These are phyloP conservation scores for Fraxinus quadrangulata DNA, from an alignment of 257 asterid genomes.

Conservation along the genomic window DNA sequence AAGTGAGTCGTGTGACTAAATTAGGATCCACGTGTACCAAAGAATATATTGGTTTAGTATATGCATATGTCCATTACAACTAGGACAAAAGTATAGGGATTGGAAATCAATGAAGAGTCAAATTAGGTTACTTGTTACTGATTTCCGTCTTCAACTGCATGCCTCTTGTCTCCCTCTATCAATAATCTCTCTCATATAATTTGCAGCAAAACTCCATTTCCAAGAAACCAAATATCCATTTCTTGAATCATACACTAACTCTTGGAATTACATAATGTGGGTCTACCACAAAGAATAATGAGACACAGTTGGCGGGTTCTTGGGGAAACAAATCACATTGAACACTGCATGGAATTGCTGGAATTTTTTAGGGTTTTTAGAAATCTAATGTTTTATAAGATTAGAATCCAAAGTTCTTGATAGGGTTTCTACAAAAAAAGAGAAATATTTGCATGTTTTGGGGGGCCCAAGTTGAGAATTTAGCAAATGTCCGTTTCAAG, in stretches of 20 bases:
- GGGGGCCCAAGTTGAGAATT: slow-evolving; percentile 20
- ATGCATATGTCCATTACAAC: slow-evolving; percentile 29
- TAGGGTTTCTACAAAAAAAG: slow-evolving; percentile 4
- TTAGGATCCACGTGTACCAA: neutral
- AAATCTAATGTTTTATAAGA: slow-evolving; percentile 2
- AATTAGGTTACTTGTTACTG: slow-evolving; percentile 23
- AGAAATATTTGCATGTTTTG: neutral
- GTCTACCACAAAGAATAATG: slow-evolving; percentile 13
- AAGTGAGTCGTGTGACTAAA: neutral
- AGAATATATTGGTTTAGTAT: neutral
- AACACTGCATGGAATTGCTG: slow-evolving; percentile 11
- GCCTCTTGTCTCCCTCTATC: slow-evolving; percentile 32
- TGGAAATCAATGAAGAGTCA: slow-evolving; percentile 24
- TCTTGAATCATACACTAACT: slow-evolving; percentile 21
- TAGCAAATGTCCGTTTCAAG: slow-evolving; percentile 36
- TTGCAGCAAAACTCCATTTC: slow-evolving; percentile 53
- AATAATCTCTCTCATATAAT: slow-evolving; percentile 15
- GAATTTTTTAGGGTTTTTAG: slow-evolving; percentile 7
- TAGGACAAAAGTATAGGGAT: slow-evolving; percentile 50
- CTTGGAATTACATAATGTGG: slow-evolving; percentile 38
- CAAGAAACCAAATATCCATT: slow-evolving; percentile 42
- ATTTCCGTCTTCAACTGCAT: slow-evolving; percentile 23
- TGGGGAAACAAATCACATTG: slow-evolving; percentile 39
- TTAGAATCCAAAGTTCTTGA: slow-evolving; percentile 52
- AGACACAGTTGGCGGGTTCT: slow-evolving; percentile 36